phyloP scores from a whole-genome alignment of 2,329 filamentous ascomycete species.

The Fusarium ambrosium region DNA sequence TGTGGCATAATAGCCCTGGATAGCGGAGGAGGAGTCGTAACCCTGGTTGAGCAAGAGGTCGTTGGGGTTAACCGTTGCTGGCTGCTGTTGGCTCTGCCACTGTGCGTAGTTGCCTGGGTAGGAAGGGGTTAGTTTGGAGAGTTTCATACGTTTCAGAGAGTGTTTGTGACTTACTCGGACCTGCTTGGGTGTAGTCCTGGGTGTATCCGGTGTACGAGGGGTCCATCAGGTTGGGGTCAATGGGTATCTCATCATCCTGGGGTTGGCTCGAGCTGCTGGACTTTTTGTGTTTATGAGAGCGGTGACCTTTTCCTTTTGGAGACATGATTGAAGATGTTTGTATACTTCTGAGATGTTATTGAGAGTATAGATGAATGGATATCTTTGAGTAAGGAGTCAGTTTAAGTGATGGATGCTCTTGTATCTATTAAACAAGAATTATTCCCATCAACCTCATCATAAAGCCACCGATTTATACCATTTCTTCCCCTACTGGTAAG shows the following conservation, averaged over 20 bases:
- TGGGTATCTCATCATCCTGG: conserved; percentile 24
- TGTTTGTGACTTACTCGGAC: conserved; percentile 36
- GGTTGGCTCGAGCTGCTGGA: conserved; percentile 22
- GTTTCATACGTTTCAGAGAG: conserved; percentile 12
- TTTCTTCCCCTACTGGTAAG: not conserved
- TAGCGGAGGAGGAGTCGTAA: not conserved
- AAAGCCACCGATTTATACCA: conserved; percentile 3
- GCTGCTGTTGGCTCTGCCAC: conserved; percentile 26
- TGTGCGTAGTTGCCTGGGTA: conserved; percentile 20
- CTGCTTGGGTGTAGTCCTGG: conserved; percentile 17
- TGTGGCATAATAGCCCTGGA: conserved; percentile 1
- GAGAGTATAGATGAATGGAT: not conserved
- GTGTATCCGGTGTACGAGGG: not conserved
- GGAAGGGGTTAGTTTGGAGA: not conserved
- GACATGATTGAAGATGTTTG: conserved; percentile 25
- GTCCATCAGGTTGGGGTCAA: conserved; percentile 22
- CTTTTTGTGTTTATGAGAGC: conserved; percentile 23
- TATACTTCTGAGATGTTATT: too few species aligned
- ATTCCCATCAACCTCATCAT: not conserved
- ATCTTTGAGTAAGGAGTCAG: not conserved
- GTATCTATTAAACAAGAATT: not conserved
- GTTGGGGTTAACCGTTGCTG: conserved; percentile 31
- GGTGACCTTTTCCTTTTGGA: conserved; percentile 29
- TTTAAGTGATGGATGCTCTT: not conserved
- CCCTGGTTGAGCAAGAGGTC: conserved; percentile 13